These are phyloP conservation scores for Circinella minor DNA, from an alignment of 371 early-diverging fungal genomes.

Conservation along the genomic window DNA sequence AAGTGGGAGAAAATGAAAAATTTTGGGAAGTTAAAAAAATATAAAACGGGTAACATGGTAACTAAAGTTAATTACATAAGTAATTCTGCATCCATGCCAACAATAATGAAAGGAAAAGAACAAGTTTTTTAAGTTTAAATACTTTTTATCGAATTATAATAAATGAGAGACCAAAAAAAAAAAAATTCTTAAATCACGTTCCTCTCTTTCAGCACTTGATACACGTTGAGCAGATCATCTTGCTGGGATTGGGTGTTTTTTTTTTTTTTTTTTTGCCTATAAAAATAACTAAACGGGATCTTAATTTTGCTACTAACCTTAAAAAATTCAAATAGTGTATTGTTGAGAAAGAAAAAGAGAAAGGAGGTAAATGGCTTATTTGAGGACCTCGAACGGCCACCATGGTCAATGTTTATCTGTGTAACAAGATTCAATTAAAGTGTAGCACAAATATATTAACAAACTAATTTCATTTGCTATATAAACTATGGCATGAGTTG, in stretches of 20 bases:
- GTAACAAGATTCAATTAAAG: constrained; percentile 4
- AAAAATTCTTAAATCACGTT: no score
- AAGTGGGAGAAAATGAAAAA: no score
- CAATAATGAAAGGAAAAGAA: no score
- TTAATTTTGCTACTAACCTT: neutral
- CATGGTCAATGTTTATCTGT: constrained; percentile 7
- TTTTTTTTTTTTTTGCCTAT: neutral
- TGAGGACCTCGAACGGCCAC: neutral
- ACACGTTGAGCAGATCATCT: no score
- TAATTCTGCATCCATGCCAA: no score
- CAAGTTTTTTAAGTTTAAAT: no score
- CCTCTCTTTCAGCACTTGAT: no score
- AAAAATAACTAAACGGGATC: neutral
- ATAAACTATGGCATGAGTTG: neutral
- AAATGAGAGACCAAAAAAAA: no score
- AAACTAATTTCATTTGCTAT: constrained; percentile 7
- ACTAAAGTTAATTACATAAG: no score
- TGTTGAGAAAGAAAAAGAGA: neutral
- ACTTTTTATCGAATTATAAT: no score
- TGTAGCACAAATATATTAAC: neutral
- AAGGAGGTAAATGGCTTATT: neutral
- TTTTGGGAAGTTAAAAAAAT: no score
- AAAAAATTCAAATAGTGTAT: neutral
- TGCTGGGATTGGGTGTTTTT: neutral
- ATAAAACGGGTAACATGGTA: no score